A percentile compares a stretch with the other conserved stretches of the same genome.
These are phyloP conservation scores for Zasmidium angulare DNA, from an alignment of 2,329 filamentous ascomycete species.

Conservation along the genomic window DNA sequence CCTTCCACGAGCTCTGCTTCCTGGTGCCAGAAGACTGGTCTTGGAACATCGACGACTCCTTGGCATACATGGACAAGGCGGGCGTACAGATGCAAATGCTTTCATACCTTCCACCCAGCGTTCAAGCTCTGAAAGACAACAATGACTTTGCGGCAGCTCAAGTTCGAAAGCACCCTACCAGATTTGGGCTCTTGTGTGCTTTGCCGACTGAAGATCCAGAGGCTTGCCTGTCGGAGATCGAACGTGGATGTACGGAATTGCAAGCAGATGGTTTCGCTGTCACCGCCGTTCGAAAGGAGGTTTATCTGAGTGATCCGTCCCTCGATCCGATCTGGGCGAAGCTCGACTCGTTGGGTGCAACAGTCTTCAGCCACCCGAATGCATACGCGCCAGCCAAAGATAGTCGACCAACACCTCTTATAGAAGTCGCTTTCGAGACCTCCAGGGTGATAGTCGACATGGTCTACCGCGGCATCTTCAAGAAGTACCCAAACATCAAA, in stretches of 20 bases:
- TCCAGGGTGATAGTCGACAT: background rate
- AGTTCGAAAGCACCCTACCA: background rate
- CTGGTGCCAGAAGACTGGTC: background rate
- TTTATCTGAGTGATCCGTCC: background rate
- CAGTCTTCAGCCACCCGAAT: background rate
- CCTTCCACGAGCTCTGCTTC: background rate
- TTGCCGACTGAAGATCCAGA: background rate
- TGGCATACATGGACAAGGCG: background rate
- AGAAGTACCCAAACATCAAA: background rate
- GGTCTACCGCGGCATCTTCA: background rate
- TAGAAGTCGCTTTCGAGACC: background rate
- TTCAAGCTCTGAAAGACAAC: background rate
- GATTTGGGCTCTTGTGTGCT: background rate
- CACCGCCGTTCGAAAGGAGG: background rate
- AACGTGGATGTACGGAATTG: background rate
- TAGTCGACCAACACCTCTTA: background rate
- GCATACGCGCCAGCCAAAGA: background rate
- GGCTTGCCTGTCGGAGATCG: background rate
- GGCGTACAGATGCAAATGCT: background rate
- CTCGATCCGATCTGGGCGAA: background rate
- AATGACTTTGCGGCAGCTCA: background rate
- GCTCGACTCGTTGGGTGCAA: background rate
- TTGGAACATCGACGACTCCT: background rate
- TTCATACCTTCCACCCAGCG: background rate
- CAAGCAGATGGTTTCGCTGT: background rate